Percentiles rank a stretch among this genome's conserved stretches.
phyloP scores from a whole-genome alignment of 2,329 filamentous ascomycete species.

The Orbilia javanica region DNA sequence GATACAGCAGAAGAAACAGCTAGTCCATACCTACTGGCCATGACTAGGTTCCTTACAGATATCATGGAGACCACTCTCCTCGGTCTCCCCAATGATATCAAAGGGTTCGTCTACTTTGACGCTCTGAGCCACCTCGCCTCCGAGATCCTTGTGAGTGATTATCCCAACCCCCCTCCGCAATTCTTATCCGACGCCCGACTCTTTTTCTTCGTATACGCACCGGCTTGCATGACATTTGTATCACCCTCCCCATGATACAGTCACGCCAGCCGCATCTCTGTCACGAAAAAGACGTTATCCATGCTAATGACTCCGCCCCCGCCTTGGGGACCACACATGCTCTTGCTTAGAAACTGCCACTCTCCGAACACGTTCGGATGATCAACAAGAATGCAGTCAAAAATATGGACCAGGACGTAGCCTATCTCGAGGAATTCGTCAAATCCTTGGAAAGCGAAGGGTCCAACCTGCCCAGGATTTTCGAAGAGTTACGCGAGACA shows the following conservation, averaged over 20 bases:
- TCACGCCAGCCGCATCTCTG: slow-evolving; percentile 54
- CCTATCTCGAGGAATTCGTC: slow-evolving; percentile 87
- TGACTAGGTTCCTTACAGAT: slow-evolving; percentile 91
- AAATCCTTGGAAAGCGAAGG: slow-evolving; percentile 78
- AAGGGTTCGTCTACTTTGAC: slow-evolving; percentile 97
- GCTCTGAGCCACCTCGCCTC: slow-evolving; percentile 90
- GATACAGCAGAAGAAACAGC: slow-evolving; percentile 74
- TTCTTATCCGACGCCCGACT: slow-evolving; percentile 19
- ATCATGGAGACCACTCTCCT: slow-evolving; percentile 97
- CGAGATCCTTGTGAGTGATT: slow-evolving; percentile 77
- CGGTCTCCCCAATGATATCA: slow-evolving; percentile 93
- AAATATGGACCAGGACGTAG: slow-evolving; percentile 83
- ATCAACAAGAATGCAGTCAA: slow-evolving; percentile 90
- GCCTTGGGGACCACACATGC: slow-evolving; percentile 34
- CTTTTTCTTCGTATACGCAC: slow-evolving; percentile 23
- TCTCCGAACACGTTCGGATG: slow-evolving; percentile 81
- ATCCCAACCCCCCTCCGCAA: slow-evolving; percentile 47
- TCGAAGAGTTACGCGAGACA: slow-evolving; percentile 94
- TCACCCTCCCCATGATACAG: slow-evolving; percentile 60
- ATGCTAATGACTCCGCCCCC: slow-evolving; percentile 51
- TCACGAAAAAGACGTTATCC: slow-evolving; percentile 30
- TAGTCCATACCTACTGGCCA: slow-evolving; percentile 93
- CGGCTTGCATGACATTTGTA: slow-evolving; percentile 56
- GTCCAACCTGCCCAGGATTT: slow-evolving; percentile 80
- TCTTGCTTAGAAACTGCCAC: slow-evolving; percentile 75